Percentiles rank a stretch among this genome's conserved stretches.
phyloP scores from a whole-genome alignment of 805 yeast species.

The Pichia exigua region DNA sequence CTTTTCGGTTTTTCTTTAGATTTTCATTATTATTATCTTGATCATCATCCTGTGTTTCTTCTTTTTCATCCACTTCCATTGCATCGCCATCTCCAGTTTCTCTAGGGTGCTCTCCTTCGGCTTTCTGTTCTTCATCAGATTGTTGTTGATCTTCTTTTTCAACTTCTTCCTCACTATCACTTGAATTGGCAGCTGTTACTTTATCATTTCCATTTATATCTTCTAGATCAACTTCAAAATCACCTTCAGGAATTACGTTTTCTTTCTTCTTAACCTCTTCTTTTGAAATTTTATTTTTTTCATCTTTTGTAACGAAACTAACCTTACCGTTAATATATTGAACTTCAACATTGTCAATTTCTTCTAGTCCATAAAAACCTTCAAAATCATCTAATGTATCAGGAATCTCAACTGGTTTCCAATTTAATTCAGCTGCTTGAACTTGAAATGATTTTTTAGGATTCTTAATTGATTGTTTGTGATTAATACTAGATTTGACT shows the following conservation, averaged over 20 bases:
- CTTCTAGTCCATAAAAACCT: constrained; percentile 90
- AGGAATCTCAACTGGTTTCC: constrained; percentile 81
- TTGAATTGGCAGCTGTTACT: constrained; percentile 13
- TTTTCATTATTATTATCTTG: neutral
- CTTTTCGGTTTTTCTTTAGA: neutral
- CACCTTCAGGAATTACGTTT: constrained; percentile 19
- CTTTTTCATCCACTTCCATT: neutral
- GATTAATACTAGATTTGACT: neutral
- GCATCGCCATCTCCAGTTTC: neutral
- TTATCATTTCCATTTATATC: constrained; percentile 17
- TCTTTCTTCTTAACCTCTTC: constrained; percentile 21
- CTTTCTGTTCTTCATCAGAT: neutral
- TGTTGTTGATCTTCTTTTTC: neutral
- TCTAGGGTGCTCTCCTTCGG: constrained; percentile 5
- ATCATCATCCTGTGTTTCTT: constrained; percentile 1
- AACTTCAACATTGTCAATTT: constrained; percentile 87
- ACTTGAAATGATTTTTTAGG: constrained; percentile 28
- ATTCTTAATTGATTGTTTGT: constrained; percentile 1
- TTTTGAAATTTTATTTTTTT: constrained; percentile 12
- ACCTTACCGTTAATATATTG: constrained; percentile 63
- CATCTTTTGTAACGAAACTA: constrained; percentile 42
- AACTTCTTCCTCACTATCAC: constrained; percentile 6
- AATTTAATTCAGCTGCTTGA: constrained; percentile 42
- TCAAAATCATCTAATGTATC: constrained; percentile 81
- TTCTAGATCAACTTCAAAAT: constrained; percentile 17